Evolutionary conservation across 306 rosid genomes (phyloP).

Genomic region (Inga oerstediana): DNA sequence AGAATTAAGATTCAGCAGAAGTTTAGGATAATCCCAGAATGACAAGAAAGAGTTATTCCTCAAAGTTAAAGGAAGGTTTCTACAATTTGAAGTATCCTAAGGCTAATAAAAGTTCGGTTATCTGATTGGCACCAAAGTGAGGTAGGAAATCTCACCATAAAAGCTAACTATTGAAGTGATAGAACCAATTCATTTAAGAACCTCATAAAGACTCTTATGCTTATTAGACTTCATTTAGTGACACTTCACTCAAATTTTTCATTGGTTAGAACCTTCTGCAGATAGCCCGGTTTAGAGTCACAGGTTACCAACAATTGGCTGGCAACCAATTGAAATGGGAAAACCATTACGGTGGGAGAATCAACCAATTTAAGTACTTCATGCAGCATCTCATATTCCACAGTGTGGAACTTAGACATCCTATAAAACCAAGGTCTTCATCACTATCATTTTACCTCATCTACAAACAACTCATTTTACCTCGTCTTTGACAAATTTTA

Average conservation of each 20-base stretch:
- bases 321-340: not conserved
- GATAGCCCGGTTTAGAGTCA: not conserved
- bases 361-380: not conserved
- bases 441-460: not conserved
- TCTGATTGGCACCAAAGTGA: not conserved
- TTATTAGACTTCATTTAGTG: too few relatives aligned
- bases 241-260: too few relatives aligned
- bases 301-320: not conserved
- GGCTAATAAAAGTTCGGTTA: not conserved
- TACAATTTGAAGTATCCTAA: not conserved
- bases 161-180: not conserved
- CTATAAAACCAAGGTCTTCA: not conserved
- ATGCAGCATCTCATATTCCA: not conserved
- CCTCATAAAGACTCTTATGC: not conserved
- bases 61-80: not conserved
- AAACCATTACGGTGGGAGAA: not conserved
- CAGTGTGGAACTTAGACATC: not conserved
- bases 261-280: too few relatives aligned
- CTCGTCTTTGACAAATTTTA: not conserved
- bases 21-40: not conserved
- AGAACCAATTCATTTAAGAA: not conserved
- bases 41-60: conserved; percentile 2
- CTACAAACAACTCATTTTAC: not conserved
- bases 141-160: not conserved
- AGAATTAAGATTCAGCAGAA: not conserved